Base-by-base conservation (phyloP, 108 stramenopile genomes). In the Skeletonema potamos region DNA sequence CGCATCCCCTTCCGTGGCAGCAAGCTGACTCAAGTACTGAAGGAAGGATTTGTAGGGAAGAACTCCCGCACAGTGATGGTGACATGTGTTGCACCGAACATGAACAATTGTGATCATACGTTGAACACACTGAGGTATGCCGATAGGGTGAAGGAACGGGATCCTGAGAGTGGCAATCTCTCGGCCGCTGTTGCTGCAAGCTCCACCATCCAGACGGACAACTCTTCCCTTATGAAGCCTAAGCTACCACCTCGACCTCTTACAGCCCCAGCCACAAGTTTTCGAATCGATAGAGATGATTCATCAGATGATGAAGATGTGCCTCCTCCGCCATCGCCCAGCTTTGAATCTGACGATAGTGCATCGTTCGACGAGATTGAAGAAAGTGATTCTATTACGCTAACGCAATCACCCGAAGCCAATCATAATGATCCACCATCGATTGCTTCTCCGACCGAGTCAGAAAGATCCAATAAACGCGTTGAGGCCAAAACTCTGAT, bases 61-160 rank as follows among this genome's bases (percentile, higher is more conserved):
- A 82, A 87, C 62, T 87, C 93, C 9, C 82, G 96, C n/a, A 96
- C 95, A 17, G 98, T 97, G 43, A 99, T 99, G 99, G 94, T 99
- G 66, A 93, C 97, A 9, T 96, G 95, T 48, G 91, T 99, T 58
- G 91, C 95, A 4, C 98, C 99, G 7, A 91, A 88, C 64, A 94
- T 97, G 64, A 90, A 82, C 13, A 92, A 96, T 41, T 96, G 96
- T 56, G 96, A 99, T 64, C 99, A 99, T 72, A 98, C 98, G 3
- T 69, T 97, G 59, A 99, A 99, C 71, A 99, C 99, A n/a, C 87
- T 99, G 18, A 87, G 98, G 7, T 99, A 97, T 77, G 97, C 98
- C 10, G 96, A 98, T 58, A 87, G 96, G 48, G 95, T 97, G 30
- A 97, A 97, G 80, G 93, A 96, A 58, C 88, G 91, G n/a, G 81